Percentiles rank a stretch among this genome's conserved stretches.
Evolutionary conservation across 2,329 filamentous ascomycete genomes (phyloP).

Genomic region (Chaetomiaceae sp.): DNA sequence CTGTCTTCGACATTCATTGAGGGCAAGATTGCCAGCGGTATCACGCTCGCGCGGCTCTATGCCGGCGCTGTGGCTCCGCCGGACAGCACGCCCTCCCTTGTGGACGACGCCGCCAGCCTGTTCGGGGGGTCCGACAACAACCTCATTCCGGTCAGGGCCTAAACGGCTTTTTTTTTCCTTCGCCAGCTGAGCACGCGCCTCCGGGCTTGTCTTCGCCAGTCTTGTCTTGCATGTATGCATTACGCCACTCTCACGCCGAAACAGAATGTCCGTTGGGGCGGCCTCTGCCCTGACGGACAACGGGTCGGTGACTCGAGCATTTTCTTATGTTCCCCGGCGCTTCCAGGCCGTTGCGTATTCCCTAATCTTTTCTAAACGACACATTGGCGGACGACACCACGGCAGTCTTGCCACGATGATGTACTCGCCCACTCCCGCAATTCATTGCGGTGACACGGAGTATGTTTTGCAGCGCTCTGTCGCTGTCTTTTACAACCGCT

Average conservation of each 20-base stretch:
- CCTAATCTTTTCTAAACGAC: slow-evolving; percentile 5
- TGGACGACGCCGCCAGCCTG: neutral
- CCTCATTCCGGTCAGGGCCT: slow-evolving; percentile 2
- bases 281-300: too few relatives aligned
- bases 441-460: neutral
- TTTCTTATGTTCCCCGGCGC: neutral
- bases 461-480: slow-evolving; percentile 7
- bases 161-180: too few relatives aligned
- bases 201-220: neutral
- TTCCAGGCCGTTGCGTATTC: slow-evolving; percentile 3
- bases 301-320: too few relatives aligned
- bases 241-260: too few relatives aligned
- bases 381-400: slow-evolving; percentile 1
- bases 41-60: slow-evolving; percentile 39
- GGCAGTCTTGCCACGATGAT: neutral
- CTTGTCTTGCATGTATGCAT: slow-evolving; percentile 10
- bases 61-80: neutral
- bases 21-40: slow-evolving; percentile 60
- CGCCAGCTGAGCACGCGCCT: too few relatives aligned
- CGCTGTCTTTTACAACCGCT: slow-evolving; percentile 3
- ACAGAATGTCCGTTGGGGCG: too few relatives aligned
- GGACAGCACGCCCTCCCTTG: slow-evolving; percentile 3
- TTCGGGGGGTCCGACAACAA: slow-evolving; percentile 1
- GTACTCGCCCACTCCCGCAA: neutral
- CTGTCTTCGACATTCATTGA: slow-evolving; percentile 75